These are phyloP conservation scores for Seiridium unicorne DNA, from an alignment of 2,329 filamentous ascomycete species.

Conservation along the genomic window DNA sequence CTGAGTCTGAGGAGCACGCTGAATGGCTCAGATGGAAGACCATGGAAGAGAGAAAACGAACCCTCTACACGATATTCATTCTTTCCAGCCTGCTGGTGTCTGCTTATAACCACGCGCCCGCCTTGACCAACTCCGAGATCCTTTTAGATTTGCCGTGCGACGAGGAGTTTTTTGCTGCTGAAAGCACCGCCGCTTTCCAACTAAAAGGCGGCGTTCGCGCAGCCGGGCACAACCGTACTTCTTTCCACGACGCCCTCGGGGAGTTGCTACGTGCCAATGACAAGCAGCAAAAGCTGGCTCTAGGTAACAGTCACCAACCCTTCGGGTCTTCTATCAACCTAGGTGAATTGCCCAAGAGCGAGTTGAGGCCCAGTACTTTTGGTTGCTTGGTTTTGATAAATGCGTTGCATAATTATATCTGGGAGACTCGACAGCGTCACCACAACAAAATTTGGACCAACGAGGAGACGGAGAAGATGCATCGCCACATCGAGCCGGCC, in stretches of 20 bases:
- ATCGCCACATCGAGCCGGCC: conserved; percentile 89
- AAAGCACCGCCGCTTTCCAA: conserved; percentile 79
- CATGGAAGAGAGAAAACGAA: conserved; percentile 87
- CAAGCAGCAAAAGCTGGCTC: conserved; percentile 54
- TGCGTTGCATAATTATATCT: conserved; percentile 95
- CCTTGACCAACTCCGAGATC: conserved; percentile 92
- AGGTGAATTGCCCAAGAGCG: conserved; percentile 54
- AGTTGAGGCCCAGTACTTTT: conserved; percentile 82
- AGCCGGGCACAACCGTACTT: conserved; percentile 68
- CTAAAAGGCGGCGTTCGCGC: conserved; percentile 70
- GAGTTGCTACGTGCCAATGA: conserved; percentile 77
- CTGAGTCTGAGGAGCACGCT: conserved; percentile 57
- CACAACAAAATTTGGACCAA: conserved; percentile 86
- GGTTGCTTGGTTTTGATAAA: conserved; percentile 91
- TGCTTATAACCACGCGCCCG: conserved; percentile 88
- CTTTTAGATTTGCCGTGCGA: conserved; percentile 86
- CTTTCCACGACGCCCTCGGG: conserved; percentile 80
- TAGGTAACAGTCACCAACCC: conserved; percentile 36
- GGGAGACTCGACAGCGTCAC: conserved; percentile 91
- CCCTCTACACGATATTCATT: conserved; percentile 86
- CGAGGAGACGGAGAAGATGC: conserved; percentile 93
- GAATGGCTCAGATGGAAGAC: conserved; percentile 90
- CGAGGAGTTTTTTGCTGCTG: conserved; percentile 85
- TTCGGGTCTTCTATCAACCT: conserved; percentile 45
- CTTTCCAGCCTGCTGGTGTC: conserved; percentile 88